Conservation (phyloP, 805 yeast genomes). For the Saturnispora hagleri region DNA sequence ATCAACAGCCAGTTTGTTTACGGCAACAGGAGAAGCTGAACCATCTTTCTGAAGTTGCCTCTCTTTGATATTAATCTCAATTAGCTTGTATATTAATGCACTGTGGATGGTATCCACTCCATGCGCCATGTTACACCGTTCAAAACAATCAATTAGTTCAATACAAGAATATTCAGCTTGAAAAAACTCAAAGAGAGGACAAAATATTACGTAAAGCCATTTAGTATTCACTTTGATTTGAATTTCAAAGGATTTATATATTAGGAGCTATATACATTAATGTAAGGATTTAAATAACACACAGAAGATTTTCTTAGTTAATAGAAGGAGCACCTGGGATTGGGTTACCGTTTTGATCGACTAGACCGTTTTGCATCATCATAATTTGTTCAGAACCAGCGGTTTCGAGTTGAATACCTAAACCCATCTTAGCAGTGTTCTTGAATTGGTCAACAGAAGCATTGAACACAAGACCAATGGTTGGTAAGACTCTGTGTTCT, state of each 20-base stretch:
- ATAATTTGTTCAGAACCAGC: constrained; percentile 90
- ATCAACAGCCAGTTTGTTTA: constrained; percentile 28
- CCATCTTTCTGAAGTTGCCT: not conserved
- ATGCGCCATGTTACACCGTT: not conserved
- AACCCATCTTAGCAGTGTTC: constrained; percentile 73
- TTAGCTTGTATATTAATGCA: not conserved
- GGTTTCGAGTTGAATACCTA: constrained; percentile 92
- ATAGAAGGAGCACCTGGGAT: constrained; percentile 63
- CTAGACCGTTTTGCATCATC: constrained; percentile 82
- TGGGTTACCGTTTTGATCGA: constrained; percentile 80
- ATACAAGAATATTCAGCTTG: not conserved
- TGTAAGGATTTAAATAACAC: not conserved
- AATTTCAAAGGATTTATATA: not conserved
- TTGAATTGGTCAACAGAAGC: constrained; percentile 90
- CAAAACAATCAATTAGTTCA: not conserved
- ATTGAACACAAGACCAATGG: constrained; percentile 72
- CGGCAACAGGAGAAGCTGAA: not conserved
- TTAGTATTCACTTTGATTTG: not conserved
- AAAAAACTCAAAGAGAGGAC: not conserved
- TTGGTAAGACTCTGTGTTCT: constrained; percentile 90
- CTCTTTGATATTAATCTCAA: not conserved
- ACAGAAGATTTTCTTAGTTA: not conserved
- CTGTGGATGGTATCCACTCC: not conserved
- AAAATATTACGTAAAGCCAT: not conserved
- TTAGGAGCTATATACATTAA: constrained; percentile 2